Percentiles rank a stretch among this genome's conserved stretches.
These are phyloP conservation scores for Tylopilus balloui DNA, from an alignment of 768 basidiomycete species.

Conservation along the genomic window DNA sequence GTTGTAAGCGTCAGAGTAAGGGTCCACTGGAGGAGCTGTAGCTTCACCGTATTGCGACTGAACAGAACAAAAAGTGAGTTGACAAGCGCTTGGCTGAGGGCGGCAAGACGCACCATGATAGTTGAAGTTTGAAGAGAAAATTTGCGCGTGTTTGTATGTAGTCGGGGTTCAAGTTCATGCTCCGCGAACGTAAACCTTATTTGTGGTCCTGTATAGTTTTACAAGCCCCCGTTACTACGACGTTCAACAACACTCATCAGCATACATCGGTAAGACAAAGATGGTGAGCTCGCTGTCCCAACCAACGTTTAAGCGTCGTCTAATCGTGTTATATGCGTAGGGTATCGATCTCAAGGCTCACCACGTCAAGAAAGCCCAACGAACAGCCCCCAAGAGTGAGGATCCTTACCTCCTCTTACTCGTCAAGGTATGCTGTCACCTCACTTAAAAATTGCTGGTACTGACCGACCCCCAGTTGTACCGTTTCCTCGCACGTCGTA, in stretches of 20 bases:
- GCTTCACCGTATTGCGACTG: constrained; percentile 61
- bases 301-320: constrained; percentile 20
- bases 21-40: constrained; percentile 59
- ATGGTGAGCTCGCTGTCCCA: constrained; percentile 68
- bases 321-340: constrained; percentile 36
- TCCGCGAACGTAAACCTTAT: constrained; percentile 35
- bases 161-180: constrained; percentile 25
- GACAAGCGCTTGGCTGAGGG: not conserved
- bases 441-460: constrained; percentile 3
- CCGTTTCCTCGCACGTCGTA: constrained; percentile 97
- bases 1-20: constrained; percentile 79
- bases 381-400: constrained; percentile 96
- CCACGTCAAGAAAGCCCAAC: constrained; percentile 97
- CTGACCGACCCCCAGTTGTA: constrained; percentile 63
- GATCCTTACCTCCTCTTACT: constrained; percentile 98
- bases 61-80: constrained; percentile 7
- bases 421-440: constrained; percentile 70
- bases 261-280: constrained; percentile 60
- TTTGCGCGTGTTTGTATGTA: constrained; percentile 45
- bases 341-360: constrained; percentile 95
- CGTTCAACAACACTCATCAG: constrained; percentile 43
- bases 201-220: constrained; percentile 57
- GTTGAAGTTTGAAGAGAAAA: constrained; percentile 45
- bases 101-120: constrained; percentile 56
- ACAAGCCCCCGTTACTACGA: constrained; percentile 46